phyloP scores from a whole-genome alignment of 2,329 filamentous ascomycete species.

The Didymella sp. region DNA sequence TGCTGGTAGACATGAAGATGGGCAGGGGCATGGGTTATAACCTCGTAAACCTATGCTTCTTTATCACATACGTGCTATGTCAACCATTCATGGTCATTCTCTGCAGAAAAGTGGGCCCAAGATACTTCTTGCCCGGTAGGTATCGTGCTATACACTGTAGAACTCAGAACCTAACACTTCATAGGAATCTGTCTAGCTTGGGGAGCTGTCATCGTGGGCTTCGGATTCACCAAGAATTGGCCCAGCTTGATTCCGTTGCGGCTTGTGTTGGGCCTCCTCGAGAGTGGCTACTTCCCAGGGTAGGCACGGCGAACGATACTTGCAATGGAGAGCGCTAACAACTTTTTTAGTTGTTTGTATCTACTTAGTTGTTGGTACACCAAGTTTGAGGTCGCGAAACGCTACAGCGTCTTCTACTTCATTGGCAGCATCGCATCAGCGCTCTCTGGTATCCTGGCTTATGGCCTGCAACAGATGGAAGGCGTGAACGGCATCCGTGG shows the following conservation, averaged over 20 bases:
- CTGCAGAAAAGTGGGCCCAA: slow-evolving; percentile 29
- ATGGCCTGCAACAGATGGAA: slow-evolving; percentile 35
- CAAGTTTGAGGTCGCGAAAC: slow-evolving; percentile 32
- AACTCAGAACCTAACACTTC: neutral
- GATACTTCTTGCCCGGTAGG: slow-evolving; percentile 30
- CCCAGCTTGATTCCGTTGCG: slow-evolving; percentile 27
- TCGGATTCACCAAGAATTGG: slow-evolving; percentile 36
- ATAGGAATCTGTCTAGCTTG: slow-evolving; percentile 28
- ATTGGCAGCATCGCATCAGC: slow-evolving; percentile 35
- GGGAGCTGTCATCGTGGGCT: slow-evolving; percentile 35
- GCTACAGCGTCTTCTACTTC: slow-evolving; percentile 37
- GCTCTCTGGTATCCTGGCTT: slow-evolving; percentile 33
- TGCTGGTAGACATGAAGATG: slow-evolving; percentile 32
- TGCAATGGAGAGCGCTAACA: neutral
- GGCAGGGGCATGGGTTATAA: slow-evolving; percentile 28
- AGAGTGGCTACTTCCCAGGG: slow-evolving; percentile 33
- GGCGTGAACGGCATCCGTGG: slow-evolving; percentile 29
- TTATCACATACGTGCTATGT: slow-evolving; percentile 36
- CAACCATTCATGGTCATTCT: slow-evolving; percentile 34
- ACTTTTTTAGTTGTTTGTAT: slow-evolving; percentile 22
- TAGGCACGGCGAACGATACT: neutral
- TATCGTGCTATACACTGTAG: neutral
- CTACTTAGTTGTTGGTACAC: slow-evolving; percentile 36
- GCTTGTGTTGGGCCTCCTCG: slow-evolving; percentile 28
- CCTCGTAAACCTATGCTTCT: slow-evolving; percentile 37